These are phyloP conservation scores for Entelexis paramagnoliae DNA, from an alignment of 1,139 yeast genomes.

Conservation along the genomic window DNA sequence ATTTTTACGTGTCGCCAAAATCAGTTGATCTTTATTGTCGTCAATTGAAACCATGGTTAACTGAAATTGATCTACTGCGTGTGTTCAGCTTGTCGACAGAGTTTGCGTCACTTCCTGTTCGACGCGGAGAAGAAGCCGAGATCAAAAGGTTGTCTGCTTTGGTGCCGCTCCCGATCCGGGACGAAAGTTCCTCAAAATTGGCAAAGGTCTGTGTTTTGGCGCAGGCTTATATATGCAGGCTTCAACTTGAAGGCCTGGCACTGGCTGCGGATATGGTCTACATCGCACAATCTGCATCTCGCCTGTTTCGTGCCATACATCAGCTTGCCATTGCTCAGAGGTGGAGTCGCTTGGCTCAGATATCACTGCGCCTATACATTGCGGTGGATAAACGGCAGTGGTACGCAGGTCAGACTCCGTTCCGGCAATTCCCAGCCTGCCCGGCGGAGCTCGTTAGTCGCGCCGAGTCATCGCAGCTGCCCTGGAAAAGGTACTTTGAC, in stretches of 20 bases:
- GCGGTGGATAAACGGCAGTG: conserved; percentile 77
- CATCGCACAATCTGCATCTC: conserved; percentile 85
- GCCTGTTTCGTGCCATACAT: conserved; percentile 74
- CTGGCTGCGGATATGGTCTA: conserved; percentile 88
- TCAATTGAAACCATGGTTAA: conserved; percentile 52
- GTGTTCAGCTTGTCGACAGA: conserved; percentile 77
- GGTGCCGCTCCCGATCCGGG: conserved; percentile 82
- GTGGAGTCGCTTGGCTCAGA: conserved; percentile 60
- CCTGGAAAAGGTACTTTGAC: conserved; percentile 70
- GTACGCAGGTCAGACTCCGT: conserved; percentile 66
- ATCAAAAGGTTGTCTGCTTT: conserved; percentile 55
- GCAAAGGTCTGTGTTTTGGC: conserved; percentile 73
- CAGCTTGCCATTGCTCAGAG: conserved; percentile 63
- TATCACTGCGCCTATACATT: conserved; percentile 56
- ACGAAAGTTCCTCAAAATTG: conserved; percentile 55
- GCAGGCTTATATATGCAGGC: conserved; percentile 73
- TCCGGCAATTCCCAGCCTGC: conserved; percentile 65
- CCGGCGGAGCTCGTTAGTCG: conserved; percentile 61
- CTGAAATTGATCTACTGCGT: conserved; percentile 64
- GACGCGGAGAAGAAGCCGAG: conserved; percentile 82
- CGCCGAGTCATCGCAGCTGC: conserved; percentile 71
- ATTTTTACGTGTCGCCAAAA: conserved; percentile 66
- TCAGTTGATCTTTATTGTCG: conserved; percentile 56
- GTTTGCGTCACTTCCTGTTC: conserved; percentile 68
- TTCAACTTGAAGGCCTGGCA: conserved; percentile 78